phyloP scores from a whole-genome alignment of 2,329 filamentous ascomycete species.

The Fusarium bulbicola region DNA sequence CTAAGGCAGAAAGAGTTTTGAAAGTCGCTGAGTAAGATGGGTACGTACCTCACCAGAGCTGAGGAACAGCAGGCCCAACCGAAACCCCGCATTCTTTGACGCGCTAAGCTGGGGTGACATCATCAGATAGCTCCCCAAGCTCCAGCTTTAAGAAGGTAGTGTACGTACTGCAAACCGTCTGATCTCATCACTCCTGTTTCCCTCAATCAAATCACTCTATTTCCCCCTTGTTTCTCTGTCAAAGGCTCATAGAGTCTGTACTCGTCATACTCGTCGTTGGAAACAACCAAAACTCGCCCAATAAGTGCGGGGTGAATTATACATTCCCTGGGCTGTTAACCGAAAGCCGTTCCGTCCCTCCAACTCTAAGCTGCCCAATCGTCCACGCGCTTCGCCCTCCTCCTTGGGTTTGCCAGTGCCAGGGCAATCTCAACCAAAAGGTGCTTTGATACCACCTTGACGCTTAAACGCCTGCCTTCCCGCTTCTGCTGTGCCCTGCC shows the following conservation, averaged over 20 bases:
- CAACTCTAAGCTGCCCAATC: conserved; percentile 37
- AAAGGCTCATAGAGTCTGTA: neutral
- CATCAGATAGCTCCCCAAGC: conserved; percentile 41
- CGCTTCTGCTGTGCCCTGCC: conserved; percentile 40
- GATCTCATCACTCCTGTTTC: conserved; percentile 13
- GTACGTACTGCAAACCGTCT: conserved; percentile 39
- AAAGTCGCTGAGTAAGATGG: conserved; percentile 11
- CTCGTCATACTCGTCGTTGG: conserved; percentile 21
- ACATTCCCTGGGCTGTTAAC: conserved; percentile 39
- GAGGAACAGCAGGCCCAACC: conserved; percentile 32
- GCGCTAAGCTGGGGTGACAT: conserved; percentile 42
- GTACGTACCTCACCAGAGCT: conserved; percentile 20
- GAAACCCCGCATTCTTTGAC: conserved; percentile 41
- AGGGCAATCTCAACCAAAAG: conserved; percentile 37
- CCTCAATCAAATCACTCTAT: conserved; percentile 38
- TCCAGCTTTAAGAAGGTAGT: conserved; percentile 43
- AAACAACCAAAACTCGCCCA: conserved; percentile 18
- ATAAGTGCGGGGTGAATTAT: conserved; percentile 42
- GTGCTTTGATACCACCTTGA: conserved; percentile 28
- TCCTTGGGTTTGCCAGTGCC: conserved; percentile 18
- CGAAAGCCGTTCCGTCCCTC: conserved; percentile 44
- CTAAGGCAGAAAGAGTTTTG: conserved; percentile 1
- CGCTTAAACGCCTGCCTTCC: conserved; percentile 32
- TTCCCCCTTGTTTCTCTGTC: conserved; percentile 14
- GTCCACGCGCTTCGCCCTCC: conserved; percentile 29